Evolutionary conservation across 164 flowering plant genomes (phyloP).

Genomic region (Warburgia ugandensis): DNA sequence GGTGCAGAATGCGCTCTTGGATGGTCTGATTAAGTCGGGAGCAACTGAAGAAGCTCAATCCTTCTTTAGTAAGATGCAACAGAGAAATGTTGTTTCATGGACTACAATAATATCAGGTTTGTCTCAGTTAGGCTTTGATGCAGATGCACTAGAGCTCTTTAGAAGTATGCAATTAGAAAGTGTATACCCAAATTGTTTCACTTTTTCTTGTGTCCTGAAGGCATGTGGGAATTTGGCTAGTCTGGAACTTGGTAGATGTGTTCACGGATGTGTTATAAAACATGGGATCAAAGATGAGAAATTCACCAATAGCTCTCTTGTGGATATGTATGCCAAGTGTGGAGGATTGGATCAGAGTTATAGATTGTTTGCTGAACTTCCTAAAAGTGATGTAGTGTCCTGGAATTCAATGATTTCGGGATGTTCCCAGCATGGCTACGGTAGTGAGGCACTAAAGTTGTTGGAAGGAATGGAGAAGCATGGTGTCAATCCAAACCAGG

Average conservation of each 20-base stretch:
- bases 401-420: slow-evolving; percentile 31
- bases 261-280: slow-evolving; percentile 20
- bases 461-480: slow-evolving; percentile 16
- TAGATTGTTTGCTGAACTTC: slow-evolving; percentile 16
- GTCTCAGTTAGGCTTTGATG: slow-evolving; percentile 14
- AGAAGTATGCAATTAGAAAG: slow-evolving; percentile 14
- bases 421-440: slow-evolving; percentile 21
- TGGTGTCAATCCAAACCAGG: slow-evolving; percentile 19
- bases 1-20: slow-evolving; percentile 22
- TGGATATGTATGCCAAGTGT: slow-evolving; percentile 26
- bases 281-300: slow-evolving; percentile 17
- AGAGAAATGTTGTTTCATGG: slow-evolving; percentile 27
- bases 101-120: slow-evolving; percentile 24
- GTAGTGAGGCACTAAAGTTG: slow-evolving; percentile 17
- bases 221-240: slow-evolving; percentile 22
- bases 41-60: slow-evolving; percentile 13
- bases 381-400: slow-evolving; percentile 12
- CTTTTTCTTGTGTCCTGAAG: slow-evolving; percentile 20
- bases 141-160: slow-evolving; percentile 18
- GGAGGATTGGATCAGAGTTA: slow-evolving; percentile 20
- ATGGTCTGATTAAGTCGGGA: slow-evolving; percentile 19
- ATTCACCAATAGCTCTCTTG: slow-evolving; percentile 17
- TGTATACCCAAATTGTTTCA: slow-evolving; percentile 22
- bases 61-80: slow-evolving; percentile 19
- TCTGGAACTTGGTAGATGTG: slow-evolving; percentile 18